Conservation (phyloP, 768 basidiomycete genomes). For the Mycena olivaceomarginata region DNA sequence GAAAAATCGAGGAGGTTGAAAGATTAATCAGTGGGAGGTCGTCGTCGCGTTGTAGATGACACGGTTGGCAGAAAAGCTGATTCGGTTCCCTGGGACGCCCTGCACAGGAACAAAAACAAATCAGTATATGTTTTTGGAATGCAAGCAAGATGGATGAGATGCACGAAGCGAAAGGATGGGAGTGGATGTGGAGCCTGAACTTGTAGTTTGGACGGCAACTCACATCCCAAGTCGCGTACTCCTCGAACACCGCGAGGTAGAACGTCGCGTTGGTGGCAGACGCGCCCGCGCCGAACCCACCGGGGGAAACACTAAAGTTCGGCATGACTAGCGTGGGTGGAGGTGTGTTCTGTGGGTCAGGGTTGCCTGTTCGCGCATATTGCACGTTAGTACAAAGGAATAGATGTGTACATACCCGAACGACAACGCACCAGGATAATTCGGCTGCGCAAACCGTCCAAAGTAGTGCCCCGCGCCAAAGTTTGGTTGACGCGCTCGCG, state of each 20-base stretch:
- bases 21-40: neutral
- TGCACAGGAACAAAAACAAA: constrained; percentile 8
- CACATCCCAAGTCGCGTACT: constrained; percentile 61
- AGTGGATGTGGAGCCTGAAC: neutral
- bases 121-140: too few relatives aligned
- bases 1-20: neutral
- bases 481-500: constrained; percentile 50
- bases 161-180: too few relatives aligned
- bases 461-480: constrained; percentile 64
- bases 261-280: constrained; percentile 52
- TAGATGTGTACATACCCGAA: neutral
- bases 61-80: constrained; percentile 16
- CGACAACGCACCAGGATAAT: constrained; percentile 61
- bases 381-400: neutral
- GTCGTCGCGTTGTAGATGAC: constrained; percentile 33
- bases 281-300: constrained; percentile 60
- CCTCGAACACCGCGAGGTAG: constrained; percentile 64
- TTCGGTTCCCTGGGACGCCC: constrained; percentile 47
- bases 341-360: constrained; percentile 60
- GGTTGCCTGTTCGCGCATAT: constrained; percentile 56
- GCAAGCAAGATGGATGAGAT: neutral
- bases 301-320: constrained; percentile 61
- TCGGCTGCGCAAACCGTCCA: constrained; percentile 63
- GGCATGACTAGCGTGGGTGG: constrained; percentile 66
- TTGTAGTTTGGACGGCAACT: constrained; percentile 28